A percentile compares a stretch with the other conserved stretches of the same genome.
These are phyloP conservation scores for Lophiostoma macrostomum DNA, from an alignment of 495 filamentous ascomycete genomes.

Conservation along the genomic window DNA sequence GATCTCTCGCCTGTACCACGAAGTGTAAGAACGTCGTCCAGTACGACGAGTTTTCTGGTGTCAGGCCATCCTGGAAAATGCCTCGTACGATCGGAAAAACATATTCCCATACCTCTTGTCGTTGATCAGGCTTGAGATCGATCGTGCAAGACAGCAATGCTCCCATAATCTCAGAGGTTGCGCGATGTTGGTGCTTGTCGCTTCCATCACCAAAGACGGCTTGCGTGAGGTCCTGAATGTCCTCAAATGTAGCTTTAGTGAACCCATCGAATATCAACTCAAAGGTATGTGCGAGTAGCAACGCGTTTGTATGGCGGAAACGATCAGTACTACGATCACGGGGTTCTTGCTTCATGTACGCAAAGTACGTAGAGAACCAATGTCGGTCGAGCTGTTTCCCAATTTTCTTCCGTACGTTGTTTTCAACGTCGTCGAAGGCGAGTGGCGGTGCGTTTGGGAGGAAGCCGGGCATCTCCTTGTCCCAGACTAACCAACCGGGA, in stretches of 20 bases:
- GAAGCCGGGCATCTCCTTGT: conserved; percentile 74
- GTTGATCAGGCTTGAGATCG: conserved; percentile 65
- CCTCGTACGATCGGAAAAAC: conserved; percentile 82
- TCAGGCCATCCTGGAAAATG: conserved; percentile 84
- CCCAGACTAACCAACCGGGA: conserved; percentile 97
- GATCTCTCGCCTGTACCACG: conserved; percentile 78
- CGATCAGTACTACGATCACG: conserved; percentile 78
- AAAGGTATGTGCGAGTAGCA: conserved; percentile 83
- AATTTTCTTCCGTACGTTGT: conserved; percentile 71
- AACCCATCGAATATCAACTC: conserved; percentile 75
- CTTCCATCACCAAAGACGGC: conserved; percentile 83
- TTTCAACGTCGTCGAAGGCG: conserved; percentile 81
- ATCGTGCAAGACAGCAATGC: conserved; percentile 72
- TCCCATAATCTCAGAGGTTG: conserved; percentile 90
- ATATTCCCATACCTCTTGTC: conserved; percentile 78
- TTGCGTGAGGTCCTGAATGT: conserved; percentile 75
- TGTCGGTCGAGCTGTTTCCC: conserved; percentile 72
- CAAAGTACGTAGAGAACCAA: conserved; percentile 87
- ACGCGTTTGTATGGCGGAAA: conserved; percentile 80
- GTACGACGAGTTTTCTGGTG: conserved; percentile 88
- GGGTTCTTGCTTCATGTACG: conserved; percentile 94
- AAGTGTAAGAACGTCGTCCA: conserved; percentile 94
- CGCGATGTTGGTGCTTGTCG: conserved; percentile 97
- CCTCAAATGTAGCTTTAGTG: conserved; percentile 75
- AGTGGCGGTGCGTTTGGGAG: conserved; percentile 67